phyloP scores from a whole-genome alignment of 2,329 filamentous ascomycete species.

The Trichothecium roseum region DNA sequence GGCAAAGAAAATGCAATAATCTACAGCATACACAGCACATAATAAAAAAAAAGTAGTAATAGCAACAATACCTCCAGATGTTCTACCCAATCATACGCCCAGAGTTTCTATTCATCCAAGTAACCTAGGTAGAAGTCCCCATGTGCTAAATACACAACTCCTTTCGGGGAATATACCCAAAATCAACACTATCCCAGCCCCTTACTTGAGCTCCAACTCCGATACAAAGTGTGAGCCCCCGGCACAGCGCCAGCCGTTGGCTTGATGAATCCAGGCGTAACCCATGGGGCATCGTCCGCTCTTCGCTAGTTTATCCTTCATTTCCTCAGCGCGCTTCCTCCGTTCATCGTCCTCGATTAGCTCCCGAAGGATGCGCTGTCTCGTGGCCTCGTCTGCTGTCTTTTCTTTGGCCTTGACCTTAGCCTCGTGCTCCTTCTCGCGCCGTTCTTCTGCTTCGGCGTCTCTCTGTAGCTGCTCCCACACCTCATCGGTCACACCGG shows the following conservation, averaged over 20 bases:
- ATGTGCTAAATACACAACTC: too few relatives aligned
- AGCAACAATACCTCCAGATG: too few relatives aligned
- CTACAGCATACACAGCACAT: too few relatives aligned
- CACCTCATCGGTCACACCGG: slow-evolving; percentile 45
- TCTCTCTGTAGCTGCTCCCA: slow-evolving; percentile 52
- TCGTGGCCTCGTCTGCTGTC: slow-evolving; percentile 15
- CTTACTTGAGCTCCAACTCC: neutral
- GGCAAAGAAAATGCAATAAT: too few relatives aligned
- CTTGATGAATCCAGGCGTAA: slow-evolving; percentile 51
- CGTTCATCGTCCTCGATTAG: slow-evolving; percentile 27
- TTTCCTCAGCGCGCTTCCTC: slow-evolving; percentile 24
- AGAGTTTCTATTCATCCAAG: too few relatives aligned
- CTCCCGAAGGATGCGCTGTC: slow-evolving; percentile 23
- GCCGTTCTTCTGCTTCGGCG: slow-evolving; percentile 23
- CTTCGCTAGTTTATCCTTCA: slow-evolving; percentile 34
- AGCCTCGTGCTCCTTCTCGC: slow-evolving; percentile 23
- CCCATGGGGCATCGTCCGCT: slow-evolving; percentile 48
- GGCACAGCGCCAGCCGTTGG: slow-evolving; percentile 48
- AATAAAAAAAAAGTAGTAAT: too few relatives aligned
- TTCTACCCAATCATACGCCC: too few relatives aligned
- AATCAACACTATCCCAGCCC: too few relatives aligned
- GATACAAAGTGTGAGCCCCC: slow-evolving; percentile 44
- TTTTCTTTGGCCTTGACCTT: slow-evolving; percentile 19
- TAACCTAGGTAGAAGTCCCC: too few relatives aligned
- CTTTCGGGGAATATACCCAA: too few relatives aligned